Conservation (phyloP, 1,284 basidiomycete species). For the Sutorius eximius region DNA sequence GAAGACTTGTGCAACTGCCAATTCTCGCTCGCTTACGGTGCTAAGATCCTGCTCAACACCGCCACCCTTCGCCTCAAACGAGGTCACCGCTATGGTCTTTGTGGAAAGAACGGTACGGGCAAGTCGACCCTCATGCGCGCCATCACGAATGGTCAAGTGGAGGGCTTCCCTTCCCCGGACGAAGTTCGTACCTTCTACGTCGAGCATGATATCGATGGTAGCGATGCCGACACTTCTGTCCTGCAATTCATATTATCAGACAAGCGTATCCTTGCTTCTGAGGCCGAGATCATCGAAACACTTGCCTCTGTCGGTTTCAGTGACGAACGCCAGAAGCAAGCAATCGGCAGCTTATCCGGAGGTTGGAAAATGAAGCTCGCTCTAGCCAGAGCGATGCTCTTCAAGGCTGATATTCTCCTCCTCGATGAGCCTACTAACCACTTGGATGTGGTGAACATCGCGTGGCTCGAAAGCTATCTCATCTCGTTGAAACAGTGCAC, state of each 20-base stretch:
- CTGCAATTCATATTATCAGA: conserved; percentile 87
- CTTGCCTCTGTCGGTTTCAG: conserved; percentile 91
- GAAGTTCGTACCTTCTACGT: conserved; percentile 98
- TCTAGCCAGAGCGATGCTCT: conserved; percentile 96
- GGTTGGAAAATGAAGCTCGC: conserved; percentile 99
- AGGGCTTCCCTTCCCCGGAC: conserved; percentile 95
- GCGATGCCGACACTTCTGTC: conserved; percentile 89
- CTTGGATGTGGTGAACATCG: conserved; percentile 95
- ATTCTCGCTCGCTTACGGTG: conserved; percentile 97
- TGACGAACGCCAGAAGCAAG: conserved; percentile 79
- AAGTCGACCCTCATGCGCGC: conserved; percentile 99
- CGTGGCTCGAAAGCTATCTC: conserved; percentile 97
- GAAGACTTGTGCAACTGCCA: conserved; percentile 98
- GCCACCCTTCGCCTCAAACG: conserved; percentile 96
- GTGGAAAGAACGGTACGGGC: conserved; percentile 97
- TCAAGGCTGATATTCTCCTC: conserved; percentile 96
- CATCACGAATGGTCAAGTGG: conserved; percentile 94
- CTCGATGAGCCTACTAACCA: conserved; percentile 99
- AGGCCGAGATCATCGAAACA: conserved; percentile 76
- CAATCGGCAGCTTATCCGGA: conserved; percentile 93
- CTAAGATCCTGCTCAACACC: conserved; percentile 97
- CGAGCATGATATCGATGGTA: conserved; percentile 97
- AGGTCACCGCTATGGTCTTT: conserved; percentile 97
- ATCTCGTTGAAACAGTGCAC: conserved; percentile 87
- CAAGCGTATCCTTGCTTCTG: conserved; percentile 75